A percentile compares a stretch with the other conserved stretches of the same genome.
Conservation (phyloP, 164 flowering plant genomes). For the Vitis rupestris region DNA sequence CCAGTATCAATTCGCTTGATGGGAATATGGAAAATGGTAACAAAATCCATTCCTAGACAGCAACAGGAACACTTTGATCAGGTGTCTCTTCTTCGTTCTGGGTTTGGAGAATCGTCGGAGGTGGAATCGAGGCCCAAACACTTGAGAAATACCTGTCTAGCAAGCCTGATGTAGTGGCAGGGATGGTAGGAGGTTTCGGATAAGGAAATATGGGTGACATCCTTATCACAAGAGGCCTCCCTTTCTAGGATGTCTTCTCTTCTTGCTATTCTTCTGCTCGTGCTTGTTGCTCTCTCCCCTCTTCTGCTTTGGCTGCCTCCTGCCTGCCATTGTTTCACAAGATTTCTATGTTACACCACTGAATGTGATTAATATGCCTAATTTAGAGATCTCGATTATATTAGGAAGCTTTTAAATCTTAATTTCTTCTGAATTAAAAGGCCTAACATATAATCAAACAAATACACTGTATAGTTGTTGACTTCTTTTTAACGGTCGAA, state of each 20-base stretch:
- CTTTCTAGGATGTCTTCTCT: constrained; percentile 13
- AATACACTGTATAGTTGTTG: too few relatives aligned
- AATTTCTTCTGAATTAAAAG: too few relatives aligned
- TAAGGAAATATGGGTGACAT: background rate
- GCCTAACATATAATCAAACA: too few relatives aligned
- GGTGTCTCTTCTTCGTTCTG: constrained; percentile 5
- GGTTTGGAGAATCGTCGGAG: constrained; percentile 17
- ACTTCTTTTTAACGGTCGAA: too few relatives aligned
- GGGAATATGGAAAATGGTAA: too few relatives aligned
- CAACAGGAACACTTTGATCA: background rate
- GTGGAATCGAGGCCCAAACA: constrained; percentile 36
- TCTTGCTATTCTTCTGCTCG: constrained; percentile 16
- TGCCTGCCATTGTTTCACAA: constrained; percentile 9
- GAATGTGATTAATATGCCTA: too few relatives aligned
- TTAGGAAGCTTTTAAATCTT: too few relatives aligned
- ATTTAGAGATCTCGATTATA: too few relatives aligned
- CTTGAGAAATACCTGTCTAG: constrained; percentile 38
- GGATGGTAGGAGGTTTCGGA: constrained; percentile 19
- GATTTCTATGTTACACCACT: too few relatives aligned
- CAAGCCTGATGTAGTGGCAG: constrained; percentile 32
- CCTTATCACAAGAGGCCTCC: constrained; percentile 8
- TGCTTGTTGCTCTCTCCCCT: constrained; percentile 12
- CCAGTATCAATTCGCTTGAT: too few relatives aligned
- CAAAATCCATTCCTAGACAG: too few relatives aligned
- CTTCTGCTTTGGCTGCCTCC: constrained; percentile 12